Base-by-base conservation (phyloP, 371 early-diverging fungal species). In the Mortierella sp. region DNA sequence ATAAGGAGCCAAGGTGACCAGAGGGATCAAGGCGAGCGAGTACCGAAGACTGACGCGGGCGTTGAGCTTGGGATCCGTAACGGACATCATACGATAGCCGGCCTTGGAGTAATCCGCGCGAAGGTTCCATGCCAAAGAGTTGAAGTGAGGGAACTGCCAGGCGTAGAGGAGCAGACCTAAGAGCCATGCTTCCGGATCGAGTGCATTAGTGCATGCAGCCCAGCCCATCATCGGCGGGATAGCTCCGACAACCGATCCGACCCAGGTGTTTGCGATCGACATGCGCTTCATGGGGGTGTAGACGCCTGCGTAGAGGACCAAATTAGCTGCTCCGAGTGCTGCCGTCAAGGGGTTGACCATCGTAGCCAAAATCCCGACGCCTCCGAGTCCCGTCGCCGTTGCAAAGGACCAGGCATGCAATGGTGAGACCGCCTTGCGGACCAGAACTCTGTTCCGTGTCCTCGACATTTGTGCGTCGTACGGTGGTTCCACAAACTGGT, bases 71-170 rank as follows among this genome's bases (percentile, higher is more conserved):
- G 99, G 98, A 79, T 96, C 93, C 0, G 94, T 94, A 0, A 97
- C 97, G 2, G 96, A 91, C 95, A 96, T 96, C 99, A 99, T 99
- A 10, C 95, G 92, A 88, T 98, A 99, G 1, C 99, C 99, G 1
- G 99, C 99, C 88, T 97, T 97, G 21, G 97, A 94, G 89, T 99
- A 99, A 84, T 99, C 98, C 1, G 95, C 93, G 14, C 99, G 90
- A 71, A 99, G 88, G 76, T 96, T 97, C 96, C 97, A 98, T 27
- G 96, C 92, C 44, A 99, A 87, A 3, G 98, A 90, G 88, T 99
- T 99, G 85, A 99, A 99, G 82, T 99, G 99, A 29, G 99, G 99
- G 88, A 99, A 99, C 88, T 99, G 99, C 99, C 99, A 99, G 0
- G 97, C 96, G 86, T 95, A 99, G 58, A 99, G 88, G 0, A 97